A percentile compares a stretch with the other conserved stretches of the same genome.
Evolutionary conservation across 1,139 yeast species (phyloP).

Genomic region (Pneumocystis sp.): DNA sequence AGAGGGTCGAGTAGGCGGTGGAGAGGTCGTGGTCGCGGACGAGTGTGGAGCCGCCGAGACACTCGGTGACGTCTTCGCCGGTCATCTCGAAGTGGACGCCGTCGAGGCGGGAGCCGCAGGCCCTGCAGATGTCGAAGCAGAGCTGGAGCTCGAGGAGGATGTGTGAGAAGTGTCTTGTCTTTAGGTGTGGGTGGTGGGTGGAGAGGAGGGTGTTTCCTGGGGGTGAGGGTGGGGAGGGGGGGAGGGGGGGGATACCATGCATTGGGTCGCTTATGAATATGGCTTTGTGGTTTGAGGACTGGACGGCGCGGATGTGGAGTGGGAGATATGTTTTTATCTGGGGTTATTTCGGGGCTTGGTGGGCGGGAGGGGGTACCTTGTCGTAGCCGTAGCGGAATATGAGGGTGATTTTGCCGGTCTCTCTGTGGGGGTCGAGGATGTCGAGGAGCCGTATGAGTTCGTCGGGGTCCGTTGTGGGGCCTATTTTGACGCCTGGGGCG

Average conservation of each 20-base stretch:
- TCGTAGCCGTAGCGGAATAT: constrained; percentile 31
- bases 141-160: constrained; percentile 27
- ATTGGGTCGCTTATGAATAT: constrained; percentile 20
- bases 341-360: too few species aligned
- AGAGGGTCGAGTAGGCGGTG: constrained; percentile 30
- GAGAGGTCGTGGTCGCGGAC: constrained; percentile 29
- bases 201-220: constrained; percentile 28
- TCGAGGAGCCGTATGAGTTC: constrained; percentile 28
- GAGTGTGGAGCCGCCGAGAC: constrained; percentile 31
- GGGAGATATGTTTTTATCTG: constrained; percentile 25
- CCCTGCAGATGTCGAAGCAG: constrained; percentile 27
- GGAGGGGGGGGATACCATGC: constrained; percentile 25
- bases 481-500: constrained; percentile 28
- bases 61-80: constrained; percentile 33
- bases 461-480: constrained; percentile 28
- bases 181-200: constrained; percentile 25
- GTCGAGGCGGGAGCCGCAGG: constrained; percentile 23
- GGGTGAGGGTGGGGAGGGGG: constrained; percentile 21
- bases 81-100: constrained; percentile 33
- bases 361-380: too few species aligned
- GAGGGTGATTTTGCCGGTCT: constrained; percentile 29
- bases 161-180: constrained; percentile 32
- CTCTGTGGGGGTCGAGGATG: constrained; percentile 28
- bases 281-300: constrained; percentile 27
- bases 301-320: constrained; percentile 28